Evolutionary conservation across 805 yeast genomes (phyloP).

Genomic region (Candida glaebosa): DNA sequence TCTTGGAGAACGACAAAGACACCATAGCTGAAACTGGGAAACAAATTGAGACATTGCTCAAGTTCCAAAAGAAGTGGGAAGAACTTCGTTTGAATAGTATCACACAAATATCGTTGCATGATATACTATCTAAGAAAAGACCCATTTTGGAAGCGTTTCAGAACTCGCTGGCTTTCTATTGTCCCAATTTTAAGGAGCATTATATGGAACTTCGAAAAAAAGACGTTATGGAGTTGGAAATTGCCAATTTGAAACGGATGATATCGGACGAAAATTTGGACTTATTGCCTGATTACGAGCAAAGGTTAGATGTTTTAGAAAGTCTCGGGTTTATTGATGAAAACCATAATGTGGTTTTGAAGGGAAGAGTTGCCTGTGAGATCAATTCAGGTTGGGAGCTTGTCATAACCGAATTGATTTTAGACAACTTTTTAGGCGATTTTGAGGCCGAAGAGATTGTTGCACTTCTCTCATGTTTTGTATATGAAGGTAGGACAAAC

Average conservation of each 20-base stretch:
- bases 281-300: constrained; percentile 89
- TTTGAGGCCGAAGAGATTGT: constrained; percentile 95
- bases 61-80: constrained; percentile 37
- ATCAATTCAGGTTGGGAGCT: constrained; percentile 89
- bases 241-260: constrained; percentile 53
- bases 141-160: constrained; percentile 27
- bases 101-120: constrained; percentile 33
- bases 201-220: constrained; percentile 45
- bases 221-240: constrained; percentile 44
- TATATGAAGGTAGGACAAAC: constrained; percentile 78
- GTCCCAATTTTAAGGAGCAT: constrained; percentile 44
- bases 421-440: constrained; percentile 89
- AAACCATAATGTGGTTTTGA: constrained; percentile 71
- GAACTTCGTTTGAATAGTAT: constrained; percentile 40
- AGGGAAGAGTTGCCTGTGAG: constrained; percentile 94
- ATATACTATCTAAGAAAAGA: constrained; percentile 34
- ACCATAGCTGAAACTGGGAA: constrained; percentile 34
- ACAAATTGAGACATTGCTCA: constrained; percentile 33
- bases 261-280: constrained; percentile 87
- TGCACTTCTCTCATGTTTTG: constrained; percentile 89
- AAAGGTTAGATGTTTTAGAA: constrained; percentile 73
- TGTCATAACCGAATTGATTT: constrained; percentile 79
- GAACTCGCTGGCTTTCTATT: constrained; percentile 22
- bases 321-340: constrained; percentile 79
- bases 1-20: constrained; percentile 32